Base-by-base conservation (phyloP, 192 early-diverging fungal genomes). In the Backusella tuberculispora region DNA sequence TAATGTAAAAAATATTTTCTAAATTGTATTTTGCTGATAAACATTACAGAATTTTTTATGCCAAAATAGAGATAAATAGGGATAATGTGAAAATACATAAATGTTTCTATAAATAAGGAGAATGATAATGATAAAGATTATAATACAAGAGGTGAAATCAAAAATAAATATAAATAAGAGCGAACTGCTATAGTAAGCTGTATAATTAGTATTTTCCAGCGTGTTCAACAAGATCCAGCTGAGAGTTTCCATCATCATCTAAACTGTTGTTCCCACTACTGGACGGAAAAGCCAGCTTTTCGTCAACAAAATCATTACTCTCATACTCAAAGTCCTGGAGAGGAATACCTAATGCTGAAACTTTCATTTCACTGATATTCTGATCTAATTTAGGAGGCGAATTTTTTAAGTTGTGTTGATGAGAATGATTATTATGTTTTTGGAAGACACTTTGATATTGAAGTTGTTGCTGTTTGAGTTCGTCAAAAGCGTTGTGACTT, bases 401-500 rank as follows among this genome's bases (percentile, higher is more conserved):
- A 65, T 38, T 43, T 43, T 67, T 67, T 21, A 12, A 1, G 37
- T 67, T 67, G 41, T 67, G 66, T 6, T 38, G 66, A 21, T 42
- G 41, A 19, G 21, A n/a, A 67, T 67, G 66, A 10, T 72, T 53
- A 19, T 53, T 42, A 21, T 72, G 71, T 14, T 63, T 72, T 24
- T 72, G 50, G 14, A 60, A 42, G 24, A 53, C 38, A 24, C 41
- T 48, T 41, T 72, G 71, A 3, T 72, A 72, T 19, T 72, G 71
- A 6, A 72, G 29, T 43, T 70, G 48, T 29, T 76, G 75, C 34
- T 71, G 68, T 38, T 76, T 71, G 1, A 76, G 41, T 24, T 76
- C 67, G 14, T 45, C 60, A 71, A 71, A 76, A 6, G 75, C 68
- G 19, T 71, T 76, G 44, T 71, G 68, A 21, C 68, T 76, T 44